Evolutionary conservation across 495 filamentous ascomycete species (phyloP), one percentile per base, ranked within the genome.

Genomic region (Entonaema liquescens): DNA sequence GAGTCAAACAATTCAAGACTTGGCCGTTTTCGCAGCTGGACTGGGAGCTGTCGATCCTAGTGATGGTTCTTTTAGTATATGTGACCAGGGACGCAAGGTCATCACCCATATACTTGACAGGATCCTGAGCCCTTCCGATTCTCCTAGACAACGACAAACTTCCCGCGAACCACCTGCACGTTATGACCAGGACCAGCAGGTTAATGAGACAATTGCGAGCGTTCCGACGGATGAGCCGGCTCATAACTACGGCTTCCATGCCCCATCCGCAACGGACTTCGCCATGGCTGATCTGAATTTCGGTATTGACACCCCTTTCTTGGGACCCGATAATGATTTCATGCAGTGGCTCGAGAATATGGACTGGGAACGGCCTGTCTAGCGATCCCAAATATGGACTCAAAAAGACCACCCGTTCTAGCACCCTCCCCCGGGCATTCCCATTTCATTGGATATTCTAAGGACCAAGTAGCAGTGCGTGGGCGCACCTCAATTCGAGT

Each of bases 311-410:
- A 68, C 56, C 21, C 72, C 74, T 1, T 75, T 78, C 50, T 54
- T 77, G 38, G 74, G 74, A 15, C 67, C 76, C 42, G 76, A 78
- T 29, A 75, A 65, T 19, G 76, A 78, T 53, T 78, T 78, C 25
- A 73, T 78, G 67, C 74, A 77, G 28, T 78, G 76, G 76, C 74
- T 78, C 21, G 74, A 75, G 58, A 77, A 66, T 38, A 70, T 72
- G 63, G 76, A 78, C 29, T 77, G 74, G 76, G 76, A 78, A 28
- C 63, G 58, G n/a, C 67, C 72, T 15, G 40, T 68, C 36, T 33
- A 63, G 40, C 62, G 64, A 35, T 35, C 33, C 7, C 2, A 44
- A 52, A 44, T 36, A 9, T 21, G 8, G 23, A 3, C 26, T 28
- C 13, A 19, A 2, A 7, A 31, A 31, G 3, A 23, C 15, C 5